Evolutionary conservation across 257 asterid species (phyloP), one percentile per base, ranked within the genome.

Genomic region (Datura wrightii): DNA sequence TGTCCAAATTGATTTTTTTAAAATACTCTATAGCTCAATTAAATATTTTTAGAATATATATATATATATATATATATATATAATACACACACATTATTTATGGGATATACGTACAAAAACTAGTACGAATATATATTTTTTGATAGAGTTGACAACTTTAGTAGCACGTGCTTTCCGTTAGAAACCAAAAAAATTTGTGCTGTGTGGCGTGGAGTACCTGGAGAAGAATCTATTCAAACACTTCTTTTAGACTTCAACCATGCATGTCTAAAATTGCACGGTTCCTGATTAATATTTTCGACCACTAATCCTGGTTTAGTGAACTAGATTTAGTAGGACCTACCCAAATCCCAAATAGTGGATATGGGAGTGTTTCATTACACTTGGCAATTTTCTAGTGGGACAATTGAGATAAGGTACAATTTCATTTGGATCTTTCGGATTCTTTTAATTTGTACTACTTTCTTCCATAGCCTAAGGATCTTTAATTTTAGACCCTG

Each of bases 191-290:
- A 42, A 4, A 18, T 24, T 1, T 71, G 3, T 70, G 1, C 9
- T 18, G 16, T n/a, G 2, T 8, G 37, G 16, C 10, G 18, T 8
- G 5, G 5, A 31, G 42, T 34, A 15, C 19, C n/a, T 34, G 13
- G 4, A 11, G 8, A 72, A 72, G 80, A 72, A 72, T 72, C 80
- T 72, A 19, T 19, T 72, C 80, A 72, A 72, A 72, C n/a, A 10
- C 31, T 24, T 24, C 31, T 24, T 24, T 24, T 24, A 24, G 31
- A 10, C 9, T 50, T 11, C 10, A 10, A 10, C 41, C 41, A 19
- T 19, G 41, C 10, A 19, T 19, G 80, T 72, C 42, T 37, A 72
- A 72, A 19, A 44, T 19, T 72, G 80, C 37, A 46, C 16, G n/a
- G 56, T n/a, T 71, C 39, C 10, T 4, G 18, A 9, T 8, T 13